Evolutionary conservation across 805 yeast species (phyloP).

Genomic region (Saturnispora dispora): DNA sequence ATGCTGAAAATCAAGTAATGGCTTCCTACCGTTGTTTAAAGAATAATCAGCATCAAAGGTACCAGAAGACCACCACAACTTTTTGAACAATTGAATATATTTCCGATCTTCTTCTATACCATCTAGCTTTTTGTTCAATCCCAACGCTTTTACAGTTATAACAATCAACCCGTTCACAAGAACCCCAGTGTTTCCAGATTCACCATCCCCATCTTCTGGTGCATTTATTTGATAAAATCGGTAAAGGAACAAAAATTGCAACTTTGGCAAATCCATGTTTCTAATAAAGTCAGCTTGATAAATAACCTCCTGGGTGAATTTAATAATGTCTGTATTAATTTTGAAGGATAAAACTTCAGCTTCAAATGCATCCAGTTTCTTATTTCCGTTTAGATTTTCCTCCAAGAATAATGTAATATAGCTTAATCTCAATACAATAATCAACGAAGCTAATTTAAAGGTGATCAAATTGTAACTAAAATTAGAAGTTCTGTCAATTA

Average conservation of each 20-base stretch:
- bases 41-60: conserved; percentile 20
- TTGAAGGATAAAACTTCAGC: conserved; percentile 26
- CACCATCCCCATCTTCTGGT: conserved; percentile 45
- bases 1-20: conserved; percentile 12
- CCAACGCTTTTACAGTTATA: conserved; percentile 36
- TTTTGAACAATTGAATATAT: conserved; percentile 22
- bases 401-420: conserved; percentile 19
- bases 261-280: conserved; percentile 31
- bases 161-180: conserved; percentile 30
- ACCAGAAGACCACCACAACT: conserved; percentile 22
- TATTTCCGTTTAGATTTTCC: conserved; percentile 9
- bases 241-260: conserved; percentile 34
- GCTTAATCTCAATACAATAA: conserved; percentile 24
- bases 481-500: conserved; percentile 20
- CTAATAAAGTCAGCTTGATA: conserved; percentile 32
- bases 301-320: conserved; percentile 32
- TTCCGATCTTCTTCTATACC: conserved; percentile 6
- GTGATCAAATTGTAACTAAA: neutral
- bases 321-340: conserved; percentile 31
- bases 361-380: conserved; percentile 7
- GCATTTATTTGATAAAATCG: conserved; percentile 34
- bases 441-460: conserved; percentile 19
- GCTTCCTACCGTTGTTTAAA: conserved; percentile 18
- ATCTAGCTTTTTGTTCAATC: conserved; percentile 27
- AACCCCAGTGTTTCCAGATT: conserved; percentile 33